Base-by-base conservation (phyloP, 2,329 filamentous ascomycete species). In the Trichoderma atroviride region DNA sequence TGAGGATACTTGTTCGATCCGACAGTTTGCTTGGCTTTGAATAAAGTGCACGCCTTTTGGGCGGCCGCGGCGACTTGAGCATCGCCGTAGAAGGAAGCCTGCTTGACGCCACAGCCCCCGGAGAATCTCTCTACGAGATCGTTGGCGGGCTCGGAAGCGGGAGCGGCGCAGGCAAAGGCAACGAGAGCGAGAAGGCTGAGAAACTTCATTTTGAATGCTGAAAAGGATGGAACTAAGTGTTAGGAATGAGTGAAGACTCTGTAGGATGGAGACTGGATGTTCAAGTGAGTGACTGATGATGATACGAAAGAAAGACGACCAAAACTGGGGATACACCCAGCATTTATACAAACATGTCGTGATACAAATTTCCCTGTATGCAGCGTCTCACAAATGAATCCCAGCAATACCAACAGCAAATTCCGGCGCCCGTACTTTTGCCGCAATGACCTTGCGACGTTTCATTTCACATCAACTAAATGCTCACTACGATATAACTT, bases 1-100 rank as follows among this genome's bases (percentile, higher is more conserved):
- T 81, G 80, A 11, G 80, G 80, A 70, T 81, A 82, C 10, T 43
- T 43, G 2, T 68, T 74, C 7, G 77, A 72, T 24, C 78, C 78
- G 19, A 75, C 74, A 1, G 70, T 74, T 24, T 69, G 19, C n/a
- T 67, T 73, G 16, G 63, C 58, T 75, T 71, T 11, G 63, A 7
- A 43, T 6, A 43, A 10, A 19, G 2, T 43, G 70, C 77, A 79
- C 3, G 78, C 76, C 3, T 74, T 71, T 19, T 69, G 52, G 59
- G 77, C 75, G 16, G 79, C 78, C 1, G 75, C 73, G 24, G 67
- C 70, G 55, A 80, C 75, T 19, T 74, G 74, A 37, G 68, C 40
- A 37, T 75, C 73, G 9, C 72, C 71, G 74, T 80, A 80, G 9
- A 69, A 72, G 50, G 70, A 73, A 1, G 40, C 40, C 16, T 43